These are phyloP conservation scores for Alternaria brassicae DNA, from an alignment of 2,329 filamentous ascomycete species.

Conservation along the genomic window DNA sequence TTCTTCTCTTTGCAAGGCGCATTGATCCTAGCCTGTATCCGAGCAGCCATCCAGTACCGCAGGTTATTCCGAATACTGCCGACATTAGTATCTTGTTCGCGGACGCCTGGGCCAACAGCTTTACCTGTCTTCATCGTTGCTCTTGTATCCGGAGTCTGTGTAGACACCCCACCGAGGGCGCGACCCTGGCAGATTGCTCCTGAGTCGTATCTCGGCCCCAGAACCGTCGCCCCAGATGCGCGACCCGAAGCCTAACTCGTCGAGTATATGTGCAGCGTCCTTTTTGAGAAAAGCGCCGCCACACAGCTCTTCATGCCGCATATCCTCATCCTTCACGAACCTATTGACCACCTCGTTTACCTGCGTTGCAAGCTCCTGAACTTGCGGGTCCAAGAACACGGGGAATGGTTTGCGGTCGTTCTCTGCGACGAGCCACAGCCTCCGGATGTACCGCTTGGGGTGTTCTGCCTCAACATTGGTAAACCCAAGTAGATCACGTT, in stretches of 20 bases:
- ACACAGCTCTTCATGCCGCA: neutral
- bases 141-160: slow-evolving; percentile 1
- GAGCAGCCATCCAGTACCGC: slow-evolving; percentile 7
- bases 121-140: slow-evolving; percentile 1
- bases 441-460: neutral
- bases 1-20: neutral
- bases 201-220: neutral
- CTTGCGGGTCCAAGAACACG: neutral
- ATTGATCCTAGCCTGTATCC: slow-evolving; percentile 4
- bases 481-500: neutral
- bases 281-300: neutral
- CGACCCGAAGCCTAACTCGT: neutral
- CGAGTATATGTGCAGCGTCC: slow-evolving; percentile 1
- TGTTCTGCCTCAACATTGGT: neutral
- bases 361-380: neutral
- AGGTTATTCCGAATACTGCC: neutral
- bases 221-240: slow-evolving; percentile 1
- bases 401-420: neutral
- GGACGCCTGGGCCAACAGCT: neutral
- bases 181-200: neutral
- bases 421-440: neutral
- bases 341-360: neutral
- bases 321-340: neutral
- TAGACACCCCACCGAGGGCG: neutral
- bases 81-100: neutral